These are phyloP conservation scores for Aristolochia fimbriata DNA, from an alignment of 164 flowering plant genomes.

Conservation along the genomic window DNA sequence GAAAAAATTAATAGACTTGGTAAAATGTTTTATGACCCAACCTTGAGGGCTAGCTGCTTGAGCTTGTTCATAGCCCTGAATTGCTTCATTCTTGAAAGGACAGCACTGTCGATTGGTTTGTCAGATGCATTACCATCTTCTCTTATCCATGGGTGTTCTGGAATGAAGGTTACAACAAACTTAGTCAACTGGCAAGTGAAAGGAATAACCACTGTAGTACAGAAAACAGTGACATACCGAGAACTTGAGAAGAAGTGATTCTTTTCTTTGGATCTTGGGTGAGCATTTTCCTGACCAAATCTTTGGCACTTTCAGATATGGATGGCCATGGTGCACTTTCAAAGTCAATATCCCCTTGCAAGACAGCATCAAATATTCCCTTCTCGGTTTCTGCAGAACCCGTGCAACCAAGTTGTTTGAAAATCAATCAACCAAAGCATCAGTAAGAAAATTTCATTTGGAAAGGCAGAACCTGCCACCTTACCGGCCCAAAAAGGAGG, in stretches of 20 bases:
- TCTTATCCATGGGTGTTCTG: slow-evolving; percentile 91
- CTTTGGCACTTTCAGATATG: slow-evolving; percentile 71
- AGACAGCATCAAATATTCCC: slow-evolving; percentile 71
- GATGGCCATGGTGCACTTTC: slow-evolving; percentile 73
- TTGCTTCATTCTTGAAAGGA: slow-evolving; percentile 86
- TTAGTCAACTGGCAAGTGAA: not conserved
- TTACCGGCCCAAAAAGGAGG: slow-evolving; percentile 90
- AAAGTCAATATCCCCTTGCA: slow-evolving; percentile 66
- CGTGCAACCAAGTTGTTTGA: not conserved
- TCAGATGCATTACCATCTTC: slow-evolving; percentile 91
- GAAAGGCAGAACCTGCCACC: not conserved
- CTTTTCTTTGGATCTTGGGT: slow-evolving; percentile 68
- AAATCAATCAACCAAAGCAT: not conserved
- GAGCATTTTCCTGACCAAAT: slow-evolving; percentile 76
- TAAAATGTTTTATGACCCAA: slow-evolving; percentile 8
- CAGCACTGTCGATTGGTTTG: slow-evolving; percentile 86
- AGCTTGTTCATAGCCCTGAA: slow-evolving; percentile 96
- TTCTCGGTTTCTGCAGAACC: slow-evolving; percentile 57
- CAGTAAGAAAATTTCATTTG: not conserved
- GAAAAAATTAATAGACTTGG: not conserved
- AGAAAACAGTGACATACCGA: slow-evolving; percentile 37
- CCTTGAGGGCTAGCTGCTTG: slow-evolving; percentile 89
- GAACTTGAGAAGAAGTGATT: slow-evolving; percentile 74
- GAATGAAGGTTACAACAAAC: slow-evolving; percentile 6
- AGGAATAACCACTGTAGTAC: not conserved